Evolutionary conservation across 345 rosid species (phyloP).

Genomic region (Citrus glauca): DNA sequence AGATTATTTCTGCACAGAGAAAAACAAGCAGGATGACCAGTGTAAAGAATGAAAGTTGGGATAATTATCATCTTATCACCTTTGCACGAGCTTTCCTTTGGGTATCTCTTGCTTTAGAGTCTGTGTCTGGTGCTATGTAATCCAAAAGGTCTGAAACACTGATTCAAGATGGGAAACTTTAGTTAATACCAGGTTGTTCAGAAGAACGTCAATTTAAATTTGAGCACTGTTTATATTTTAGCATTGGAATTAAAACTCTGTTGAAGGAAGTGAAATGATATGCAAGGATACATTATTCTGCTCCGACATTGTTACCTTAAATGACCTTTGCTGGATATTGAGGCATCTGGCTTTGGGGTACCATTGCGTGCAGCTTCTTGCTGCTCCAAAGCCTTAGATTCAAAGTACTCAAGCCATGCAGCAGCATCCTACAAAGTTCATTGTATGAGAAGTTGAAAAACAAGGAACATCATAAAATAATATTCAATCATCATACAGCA

Average conservation of each 20-base stretch:
- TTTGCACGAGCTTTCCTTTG: constrained; percentile 92
- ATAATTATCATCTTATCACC: constrained; percentile 37
- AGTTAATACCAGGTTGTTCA: neutral
- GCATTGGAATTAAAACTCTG: neutral
- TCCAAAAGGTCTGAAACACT: constrained; percentile 99
- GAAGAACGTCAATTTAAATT: neutral
- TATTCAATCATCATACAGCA: constrained; percentile 2
- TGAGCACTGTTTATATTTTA: neutral
- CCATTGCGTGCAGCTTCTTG: constrained; percentile 97
- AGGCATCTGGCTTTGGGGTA: constrained; percentile 96
- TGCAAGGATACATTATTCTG: neutral
- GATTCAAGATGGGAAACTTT: constrained; percentile 23
- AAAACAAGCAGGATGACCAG: neutral
- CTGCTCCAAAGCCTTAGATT: constrained; percentile 91
- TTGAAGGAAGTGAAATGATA: neutral
- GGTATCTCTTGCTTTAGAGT: constrained; percentile 81
- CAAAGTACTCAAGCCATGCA: constrained; percentile 98
- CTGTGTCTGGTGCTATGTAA: constrained; percentile 89
- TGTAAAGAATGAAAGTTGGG: constrained; percentile 3
- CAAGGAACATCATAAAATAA: neutral
- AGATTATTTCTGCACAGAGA: constrained; percentile 5
- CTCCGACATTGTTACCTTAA: constrained; percentile 52
- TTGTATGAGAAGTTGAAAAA: neutral
- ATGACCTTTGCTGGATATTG: constrained; percentile 98
- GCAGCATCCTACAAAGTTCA: constrained; percentile 71